These are phyloP conservation scores for Umbelopsis sp. DNA, from an alignment of 371 early-diverging fungal species.

Conservation along the genomic window DNA sequence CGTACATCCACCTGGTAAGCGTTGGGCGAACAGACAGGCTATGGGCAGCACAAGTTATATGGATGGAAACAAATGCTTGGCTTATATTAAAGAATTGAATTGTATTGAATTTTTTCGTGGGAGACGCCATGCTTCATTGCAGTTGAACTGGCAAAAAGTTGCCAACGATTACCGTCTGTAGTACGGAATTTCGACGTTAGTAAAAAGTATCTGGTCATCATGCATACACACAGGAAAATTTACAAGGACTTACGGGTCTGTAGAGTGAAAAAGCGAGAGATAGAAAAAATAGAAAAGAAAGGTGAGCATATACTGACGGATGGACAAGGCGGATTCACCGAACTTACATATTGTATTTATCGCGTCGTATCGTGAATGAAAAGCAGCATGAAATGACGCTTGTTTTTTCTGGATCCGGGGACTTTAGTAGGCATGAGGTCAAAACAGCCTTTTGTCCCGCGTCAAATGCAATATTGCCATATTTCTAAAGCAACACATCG, in stretches of 20 bases:
- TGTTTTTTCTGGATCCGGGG: slow-evolving; percentile 52
- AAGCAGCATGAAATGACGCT: slow-evolving; percentile 81
- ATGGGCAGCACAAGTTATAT: too few species aligned
- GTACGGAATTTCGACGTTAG: background rate
- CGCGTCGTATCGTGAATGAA: slow-evolving; percentile 91
- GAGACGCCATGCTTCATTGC: slow-evolving; percentile 25
- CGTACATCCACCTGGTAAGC: too few species aligned
- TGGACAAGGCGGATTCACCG: too few species aligned
- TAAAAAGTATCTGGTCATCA: background rate
- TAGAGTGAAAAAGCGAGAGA: background rate
- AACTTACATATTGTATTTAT: slow-evolving; percentile 80
- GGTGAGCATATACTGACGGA: too few species aligned
- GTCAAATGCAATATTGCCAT: slow-evolving; percentile 95
- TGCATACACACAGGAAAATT: background rate
- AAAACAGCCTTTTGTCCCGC: slow-evolving; percentile 93
- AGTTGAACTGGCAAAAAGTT: slow-evolving; percentile 79
- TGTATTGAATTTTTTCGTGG: background rate
- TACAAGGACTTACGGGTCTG: slow-evolving; percentile 31
- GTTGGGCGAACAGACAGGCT: too few species aligned
- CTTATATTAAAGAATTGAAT: too few species aligned
- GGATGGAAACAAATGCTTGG: too few species aligned
- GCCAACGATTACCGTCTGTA: slow-evolving; percentile 68
- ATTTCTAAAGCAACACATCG: slow-evolving; percentile 64
- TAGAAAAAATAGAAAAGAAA: too few species aligned
- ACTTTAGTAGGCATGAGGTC: slow-evolving; percentile 79